Base-by-base conservation (phyloP, 164 flowering plant species). In the Kingdonia uniflora region DNA sequence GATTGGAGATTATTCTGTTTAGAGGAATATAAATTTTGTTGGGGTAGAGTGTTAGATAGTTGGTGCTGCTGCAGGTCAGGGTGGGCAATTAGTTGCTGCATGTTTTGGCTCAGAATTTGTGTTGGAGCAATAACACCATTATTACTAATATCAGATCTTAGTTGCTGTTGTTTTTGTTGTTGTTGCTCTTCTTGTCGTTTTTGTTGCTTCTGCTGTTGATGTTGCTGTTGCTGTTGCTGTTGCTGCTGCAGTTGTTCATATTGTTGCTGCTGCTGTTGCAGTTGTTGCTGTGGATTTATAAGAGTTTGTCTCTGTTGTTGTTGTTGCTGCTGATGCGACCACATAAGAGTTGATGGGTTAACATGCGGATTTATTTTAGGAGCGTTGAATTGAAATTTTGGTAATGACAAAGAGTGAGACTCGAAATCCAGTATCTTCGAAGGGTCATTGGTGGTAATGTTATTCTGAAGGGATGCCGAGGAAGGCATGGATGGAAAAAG, bases 381-480 rank as follows among this genome's bases (percentile, higher is more conserved):
- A 50, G 54, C 21, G 40, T 62, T 78, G 22, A 76, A 71, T 56
- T 80, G 89, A 42, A 79, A 65, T 70, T 55, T 65, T n/a, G 80
- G 64, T 1, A 66, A 52, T 54, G 83, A 61, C 26, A 73, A 13
- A 41, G 62, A 68, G 7, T 85, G 85, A 52, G 79, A 63, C 61
- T 87, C 94, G 67, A 90, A 87, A 69, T 74, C 83, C 68, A 90
- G 59, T 41, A 86, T 60, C 68, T 84, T 86, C 14, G 97, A 76
- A 5, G 87, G 78, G 54, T 90, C 91, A 63, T 82, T 88, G 14
- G 72, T 24, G 51, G 72, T 55, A 15, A 77, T 65, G 61, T 70
- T 70, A 61, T 64, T 72, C 6, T 73, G 81, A 59, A 83, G n/a
- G 44, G 67, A 60, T 51, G 64, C 60, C 2, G 96, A 61, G 29